Conservation (phyloP, 2,329 filamentous ascomycete species). For the Aspergillus hiratsukae region DNA sequence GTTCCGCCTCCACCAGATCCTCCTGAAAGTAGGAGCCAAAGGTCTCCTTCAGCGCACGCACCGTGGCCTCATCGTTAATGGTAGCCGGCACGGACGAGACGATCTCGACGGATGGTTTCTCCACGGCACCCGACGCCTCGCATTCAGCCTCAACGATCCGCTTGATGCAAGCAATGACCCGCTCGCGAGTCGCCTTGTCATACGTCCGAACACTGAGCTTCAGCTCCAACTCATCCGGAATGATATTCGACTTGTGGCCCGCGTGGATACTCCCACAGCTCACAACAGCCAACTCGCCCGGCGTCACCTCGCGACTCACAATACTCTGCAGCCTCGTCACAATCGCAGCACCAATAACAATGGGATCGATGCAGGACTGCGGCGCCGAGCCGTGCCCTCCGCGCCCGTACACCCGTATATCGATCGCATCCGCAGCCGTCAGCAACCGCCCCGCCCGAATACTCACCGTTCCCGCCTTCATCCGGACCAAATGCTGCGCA, state of each 20-base stretch:
- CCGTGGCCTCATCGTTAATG: constrained; percentile 48
- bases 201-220: constrained; percentile 41
- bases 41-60: constrained; percentile 36
- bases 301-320: constrained; percentile 36
- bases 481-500: constrained; percentile 50
- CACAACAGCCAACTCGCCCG: constrained; percentile 42
- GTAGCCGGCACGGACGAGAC: constrained; percentile 46
- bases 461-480: constrained; percentile 34
- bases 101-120: constrained; percentile 41
- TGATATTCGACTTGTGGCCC: constrained; percentile 44
- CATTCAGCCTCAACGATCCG: constrained; percentile 52
- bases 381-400: constrained; percentile 45
- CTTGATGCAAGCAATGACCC: constrained; percentile 34
- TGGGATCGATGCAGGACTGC: constrained; percentile 45
- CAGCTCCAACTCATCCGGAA: constrained; percentile 40
- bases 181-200: constrained; percentile 26
- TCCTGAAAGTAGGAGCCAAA: constrained; percentile 47
- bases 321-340: constrained; percentile 40
- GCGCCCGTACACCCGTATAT: constrained; percentile 37
- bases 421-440: constrained; percentile 34
- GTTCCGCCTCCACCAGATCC: constrained; percentile 35
- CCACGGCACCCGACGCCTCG: constrained; percentile 43
- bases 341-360: constrained; percentile 41
- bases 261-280: constrained; percentile 43
- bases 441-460: constrained; percentile 30